phyloP scores from a whole-genome alignment of 192 early-diverging fungal genomes.

The Pilaira anomala region DNA sequence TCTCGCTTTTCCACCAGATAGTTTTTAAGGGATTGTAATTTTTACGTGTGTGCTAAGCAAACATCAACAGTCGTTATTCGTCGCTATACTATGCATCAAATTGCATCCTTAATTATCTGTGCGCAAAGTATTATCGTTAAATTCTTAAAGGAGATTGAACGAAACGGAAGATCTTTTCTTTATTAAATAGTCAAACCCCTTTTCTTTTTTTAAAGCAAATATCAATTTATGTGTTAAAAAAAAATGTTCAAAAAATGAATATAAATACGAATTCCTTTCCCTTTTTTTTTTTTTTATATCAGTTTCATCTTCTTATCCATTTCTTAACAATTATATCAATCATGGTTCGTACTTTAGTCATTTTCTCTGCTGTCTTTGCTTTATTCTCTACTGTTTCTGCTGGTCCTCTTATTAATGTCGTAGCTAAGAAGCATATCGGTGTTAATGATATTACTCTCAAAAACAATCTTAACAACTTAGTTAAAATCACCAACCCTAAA shows the following conservation, averaged over 20 bases:
- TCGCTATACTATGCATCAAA: neutral
- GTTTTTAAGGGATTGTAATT: no score
- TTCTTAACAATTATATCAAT: neutral
- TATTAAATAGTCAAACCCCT: neutral
- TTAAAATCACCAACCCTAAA: no score
- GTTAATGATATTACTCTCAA: neutral
- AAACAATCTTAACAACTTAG: no score
- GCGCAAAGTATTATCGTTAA: no score
- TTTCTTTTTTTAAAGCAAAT: neutral
- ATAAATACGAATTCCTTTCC: neutral
- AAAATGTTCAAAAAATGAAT: neutral
- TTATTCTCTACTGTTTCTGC: neutral
- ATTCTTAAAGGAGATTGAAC: neutral
- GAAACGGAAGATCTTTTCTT: neutral
- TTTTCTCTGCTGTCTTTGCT: slow-evolving; percentile 3
- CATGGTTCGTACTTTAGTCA: slow-evolving; percentile 2
- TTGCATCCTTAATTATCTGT: no score
- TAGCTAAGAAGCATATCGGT: neutral
- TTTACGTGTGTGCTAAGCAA: neutral
- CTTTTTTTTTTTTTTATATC: neutral
- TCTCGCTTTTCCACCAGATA: no score
- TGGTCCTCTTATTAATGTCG: neutral
- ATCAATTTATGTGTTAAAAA: slow-evolving; percentile 1
- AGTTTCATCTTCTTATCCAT: neutral
- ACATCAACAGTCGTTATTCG: neutral